Conservation (phyloP, 768 basidiomycete species). For the Leccinellum rugosiceps region DNA sequence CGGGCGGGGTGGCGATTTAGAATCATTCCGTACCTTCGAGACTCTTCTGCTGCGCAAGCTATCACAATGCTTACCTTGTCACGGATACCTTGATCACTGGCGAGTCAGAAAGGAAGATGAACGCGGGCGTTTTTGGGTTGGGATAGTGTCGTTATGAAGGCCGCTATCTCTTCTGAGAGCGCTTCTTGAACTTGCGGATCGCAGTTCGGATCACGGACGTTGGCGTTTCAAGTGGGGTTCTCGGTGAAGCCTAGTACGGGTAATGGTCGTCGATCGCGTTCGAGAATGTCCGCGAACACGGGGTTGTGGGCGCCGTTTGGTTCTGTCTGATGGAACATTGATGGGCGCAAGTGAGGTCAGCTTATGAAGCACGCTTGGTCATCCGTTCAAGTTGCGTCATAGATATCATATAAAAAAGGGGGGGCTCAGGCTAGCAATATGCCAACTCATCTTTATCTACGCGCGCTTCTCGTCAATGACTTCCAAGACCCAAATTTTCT, state of each 20-base stretch:
- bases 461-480: slow-evolving; percentile 8
- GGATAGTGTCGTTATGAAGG: too few species aligned
- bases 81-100: neutral
- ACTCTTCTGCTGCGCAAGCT: neutral
- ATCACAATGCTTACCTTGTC: neutral
- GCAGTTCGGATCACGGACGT: too few species aligned
- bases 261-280: too few species aligned
- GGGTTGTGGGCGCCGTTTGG: neutral
- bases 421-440: too few species aligned
- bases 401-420: too few species aligned
- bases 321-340: neutral
- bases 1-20: neutral
- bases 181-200: too few species aligned
- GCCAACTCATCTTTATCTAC: too few species aligned
- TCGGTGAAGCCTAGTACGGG: too few species aligned
- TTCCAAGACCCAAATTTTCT: slow-evolving; percentile 17
- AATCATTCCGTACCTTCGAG: neutral
- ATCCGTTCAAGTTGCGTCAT: neutral
- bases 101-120: too few species aligned
- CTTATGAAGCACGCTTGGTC: slow-evolving; percentile 10
- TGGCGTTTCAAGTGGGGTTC: too few species aligned
- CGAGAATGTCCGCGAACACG: too few species aligned
- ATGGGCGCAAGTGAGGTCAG: neutral
- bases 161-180: neutral
- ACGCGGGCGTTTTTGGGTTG: neutral